Evolutionary conservation across 2,329 filamentous ascomycete genomes (phyloP).

Genomic region (Claviceps africana): DNA sequence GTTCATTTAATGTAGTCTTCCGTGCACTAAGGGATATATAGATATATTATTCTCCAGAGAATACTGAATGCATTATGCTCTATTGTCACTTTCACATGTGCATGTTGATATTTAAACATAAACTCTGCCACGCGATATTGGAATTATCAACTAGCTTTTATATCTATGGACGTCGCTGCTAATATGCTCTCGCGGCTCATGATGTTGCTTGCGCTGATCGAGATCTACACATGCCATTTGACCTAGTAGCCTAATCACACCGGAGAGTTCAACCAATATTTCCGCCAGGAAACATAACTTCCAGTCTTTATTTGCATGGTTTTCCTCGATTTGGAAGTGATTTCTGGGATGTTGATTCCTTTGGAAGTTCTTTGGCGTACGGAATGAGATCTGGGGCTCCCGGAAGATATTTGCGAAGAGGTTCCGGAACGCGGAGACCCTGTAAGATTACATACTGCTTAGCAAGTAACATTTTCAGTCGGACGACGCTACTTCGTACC

Average conservation of each 20-base stretch:
- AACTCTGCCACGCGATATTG: background rate
- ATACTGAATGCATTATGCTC: no score
- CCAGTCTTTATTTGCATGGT: constrained; percentile 12
- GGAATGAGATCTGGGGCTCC: constrained; percentile 81
- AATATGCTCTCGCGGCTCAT: background rate
- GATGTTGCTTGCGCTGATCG: background rate
- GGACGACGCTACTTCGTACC: constrained; percentile 21
- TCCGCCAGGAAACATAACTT: background rate
- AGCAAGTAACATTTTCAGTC: background rate
- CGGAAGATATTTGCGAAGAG: constrained; percentile 77
- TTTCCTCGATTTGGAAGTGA: constrained; percentile 17
- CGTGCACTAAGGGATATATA: no score
- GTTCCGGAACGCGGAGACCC: constrained; percentile 69
- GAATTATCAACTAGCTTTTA: background rate
- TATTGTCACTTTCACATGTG: no score
- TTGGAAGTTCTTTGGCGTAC: constrained; percentile 72
- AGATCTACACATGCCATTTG: background rate
- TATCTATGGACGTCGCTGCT: background rate
- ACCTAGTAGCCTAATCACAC: background rate
- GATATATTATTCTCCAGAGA: no score
- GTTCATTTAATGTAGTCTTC: no score
- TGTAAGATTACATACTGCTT: constrained; percentile 16
- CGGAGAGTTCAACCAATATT: background rate
- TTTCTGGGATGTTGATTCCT: constrained; percentile 36
- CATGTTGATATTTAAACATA: background rate